Evolutionary conservation across 2,329 filamentous ascomycete species (phyloP).

Genomic region (Pseudocercospora cruenta): DNA sequence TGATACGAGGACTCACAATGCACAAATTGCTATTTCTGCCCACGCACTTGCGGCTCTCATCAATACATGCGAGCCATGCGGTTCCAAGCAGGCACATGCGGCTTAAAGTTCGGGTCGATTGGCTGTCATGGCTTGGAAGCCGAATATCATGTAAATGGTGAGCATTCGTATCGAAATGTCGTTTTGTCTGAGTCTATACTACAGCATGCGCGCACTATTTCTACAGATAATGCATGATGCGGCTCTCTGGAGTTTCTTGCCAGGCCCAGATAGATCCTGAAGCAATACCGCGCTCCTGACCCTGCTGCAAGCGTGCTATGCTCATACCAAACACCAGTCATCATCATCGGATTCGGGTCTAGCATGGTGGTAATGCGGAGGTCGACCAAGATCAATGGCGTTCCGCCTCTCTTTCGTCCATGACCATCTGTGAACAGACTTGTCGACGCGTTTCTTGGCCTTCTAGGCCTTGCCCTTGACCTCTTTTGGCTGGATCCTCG

Average conservation of each 20-base stretch:
- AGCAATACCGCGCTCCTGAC: neutral
- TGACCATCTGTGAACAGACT: neutral
- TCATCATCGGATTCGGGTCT: neutral
- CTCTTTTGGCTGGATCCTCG: conserved; percentile 74
- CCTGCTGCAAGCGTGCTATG: neutral
- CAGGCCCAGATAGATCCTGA: neutral
- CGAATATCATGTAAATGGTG: no score
- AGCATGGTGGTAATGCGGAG: neutral
- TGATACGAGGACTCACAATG: neutral
- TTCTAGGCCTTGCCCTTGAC: conserved; percentile 24
- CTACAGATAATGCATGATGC: neutral
- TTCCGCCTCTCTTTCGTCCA: neutral
- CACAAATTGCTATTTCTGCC: neutral
- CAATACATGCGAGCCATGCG: neutral
- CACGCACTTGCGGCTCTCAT: neutral
- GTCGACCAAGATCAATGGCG: neutral
- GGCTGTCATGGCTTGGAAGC: neutral
- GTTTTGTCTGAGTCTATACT: neutral
- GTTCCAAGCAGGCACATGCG: neutral
- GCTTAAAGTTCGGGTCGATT: neutral
- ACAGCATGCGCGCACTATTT: neutral
- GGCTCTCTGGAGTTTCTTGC: neutral
- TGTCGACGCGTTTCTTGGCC: neutral
- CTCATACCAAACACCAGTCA: neutral
- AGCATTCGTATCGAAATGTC: neutral